Evolutionary conservation across 2,329 filamentous ascomycete genomes (phyloP).

Genomic region (Aspergillus uvarum): DNA sequence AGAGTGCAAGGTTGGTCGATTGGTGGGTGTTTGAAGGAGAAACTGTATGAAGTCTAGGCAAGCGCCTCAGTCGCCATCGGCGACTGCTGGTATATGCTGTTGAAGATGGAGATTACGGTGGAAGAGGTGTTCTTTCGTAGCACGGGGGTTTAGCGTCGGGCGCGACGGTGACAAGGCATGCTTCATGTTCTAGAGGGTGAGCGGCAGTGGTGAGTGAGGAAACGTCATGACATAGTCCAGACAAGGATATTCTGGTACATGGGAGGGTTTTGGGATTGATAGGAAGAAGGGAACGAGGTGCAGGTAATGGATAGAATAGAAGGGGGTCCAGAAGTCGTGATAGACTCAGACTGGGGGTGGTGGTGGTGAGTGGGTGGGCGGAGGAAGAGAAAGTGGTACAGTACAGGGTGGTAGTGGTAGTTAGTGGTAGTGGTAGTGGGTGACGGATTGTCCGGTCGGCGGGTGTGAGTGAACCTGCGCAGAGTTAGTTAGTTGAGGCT

Average conservation of each 20-base stretch:
- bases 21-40: neutral
- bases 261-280: neutral
- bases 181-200: constrained; percentile 25
- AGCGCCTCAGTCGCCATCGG: neutral
- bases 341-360: constrained; percentile 1
- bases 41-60: constrained; percentile 2
- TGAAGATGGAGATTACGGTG: constrained; percentile 8
- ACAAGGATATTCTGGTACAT: constrained; percentile 16
- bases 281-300: neutral
- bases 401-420: neutral
- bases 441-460: constrained; percentile 1
- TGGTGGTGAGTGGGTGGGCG: neutral
- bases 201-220: constrained; percentile 23
- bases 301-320: neutral
- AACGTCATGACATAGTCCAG: constrained; percentile 25
- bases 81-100: neutral
- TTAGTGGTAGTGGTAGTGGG: constrained; percentile 5
- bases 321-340: neutral
- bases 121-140: constrained; percentile 7
- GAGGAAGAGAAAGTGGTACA: neutral
- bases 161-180: constrained; percentile 20
- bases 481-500: constrained; percentile 19
- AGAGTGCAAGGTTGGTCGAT: neutral
- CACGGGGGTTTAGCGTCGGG: constrained; percentile 22
- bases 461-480: constrained; percentile 14